Percentiles rank a stretch among this genome's conserved stretches.
phyloP scores from a whole-genome alignment of 257 asterid species.

The Solanum etuberosum region DNA sequence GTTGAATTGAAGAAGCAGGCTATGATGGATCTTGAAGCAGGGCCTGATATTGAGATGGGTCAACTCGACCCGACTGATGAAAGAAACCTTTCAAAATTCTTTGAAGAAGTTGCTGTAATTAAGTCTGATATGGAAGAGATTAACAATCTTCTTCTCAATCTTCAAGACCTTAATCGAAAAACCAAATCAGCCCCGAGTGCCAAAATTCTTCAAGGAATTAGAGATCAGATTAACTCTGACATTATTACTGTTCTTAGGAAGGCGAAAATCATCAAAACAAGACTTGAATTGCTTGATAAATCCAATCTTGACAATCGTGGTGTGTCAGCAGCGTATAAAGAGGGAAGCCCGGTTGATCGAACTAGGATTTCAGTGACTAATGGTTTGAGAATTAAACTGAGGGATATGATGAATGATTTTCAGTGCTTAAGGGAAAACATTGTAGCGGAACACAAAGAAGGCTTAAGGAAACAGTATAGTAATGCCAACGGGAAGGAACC shows the following conservation, averaged over 20 bases:
- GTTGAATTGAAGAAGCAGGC: slow-evolving; percentile 81
- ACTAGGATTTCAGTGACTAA: slow-evolving; percentile 58
- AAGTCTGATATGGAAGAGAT: slow-evolving; percentile 66
- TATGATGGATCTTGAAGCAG: slow-evolving; percentile 44
- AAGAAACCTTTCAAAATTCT: slow-evolving; percentile 41
- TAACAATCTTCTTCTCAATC: slow-evolving; percentile 49
- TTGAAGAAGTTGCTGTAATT: slow-evolving; percentile 41
- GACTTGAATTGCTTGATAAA: slow-evolving; percentile 53
- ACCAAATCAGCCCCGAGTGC: slow-evolving; percentile 38
- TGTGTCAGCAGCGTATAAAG: slow-evolving; percentile 5
- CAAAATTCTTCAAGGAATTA: slow-evolving; percentile 47
- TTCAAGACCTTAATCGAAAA: slow-evolving; percentile 49
- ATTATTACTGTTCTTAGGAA: slow-evolving; percentile 47
- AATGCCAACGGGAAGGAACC: slow-evolving; percentile 35
- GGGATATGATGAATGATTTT: slow-evolving; percentile 58
- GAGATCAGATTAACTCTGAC: slow-evolving; percentile 55
- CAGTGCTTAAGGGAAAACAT: slow-evolving; percentile 51
- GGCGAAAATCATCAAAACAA: slow-evolving; percentile 49
- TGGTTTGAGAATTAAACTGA: slow-evolving; percentile 52
- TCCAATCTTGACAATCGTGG: slow-evolving; percentile 39
- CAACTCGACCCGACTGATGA: slow-evolving; percentile 49
- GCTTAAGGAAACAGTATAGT: slow-evolving; percentile 34
- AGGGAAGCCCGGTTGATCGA: slow-evolving; percentile 51
- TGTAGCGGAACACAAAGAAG: slow-evolving; percentile 44
- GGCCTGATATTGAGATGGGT: slow-evolving; percentile 56